phyloP scores from a whole-genome alignment of 2,329 filamentous ascomycete genomes.

The Cladosporium oxysporum region DNA sequence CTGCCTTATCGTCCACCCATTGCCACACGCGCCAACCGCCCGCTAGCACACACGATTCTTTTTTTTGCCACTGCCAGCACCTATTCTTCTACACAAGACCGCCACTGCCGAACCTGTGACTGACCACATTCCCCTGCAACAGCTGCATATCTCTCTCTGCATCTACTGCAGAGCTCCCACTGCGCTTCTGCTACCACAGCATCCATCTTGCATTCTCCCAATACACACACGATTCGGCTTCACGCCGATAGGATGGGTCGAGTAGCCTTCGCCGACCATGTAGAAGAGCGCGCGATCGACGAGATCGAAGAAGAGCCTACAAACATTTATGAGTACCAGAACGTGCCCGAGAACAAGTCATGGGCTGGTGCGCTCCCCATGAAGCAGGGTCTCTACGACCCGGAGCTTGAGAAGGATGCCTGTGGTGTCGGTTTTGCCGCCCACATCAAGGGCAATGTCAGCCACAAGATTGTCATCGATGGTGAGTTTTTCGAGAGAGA shows the following conservation, averaged over 20 bases:
- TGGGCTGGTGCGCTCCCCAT: constrained; percentile 94
- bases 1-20: constrained; percentile 5
- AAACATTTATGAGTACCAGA: constrained; percentile 80
- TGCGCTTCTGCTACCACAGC: not conserved
- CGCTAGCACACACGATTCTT: not conserved
- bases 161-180: not conserved
- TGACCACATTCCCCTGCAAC: constrained; percentile 11
- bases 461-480: constrained; percentile 99
- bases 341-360: constrained; percentile 74
- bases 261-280: constrained; percentile 55
- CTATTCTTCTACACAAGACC: not conserved
- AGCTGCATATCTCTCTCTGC: constrained; percentile 16
- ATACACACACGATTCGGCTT: constrained; percentile 43
- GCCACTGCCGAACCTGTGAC: constrained; percentile 6
- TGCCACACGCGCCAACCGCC: not conserved
- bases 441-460: constrained; percentile 95
- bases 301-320: constrained; percentile 57
- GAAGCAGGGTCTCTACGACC: constrained; percentile 98
- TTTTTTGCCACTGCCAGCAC: constrained; percentile 12
- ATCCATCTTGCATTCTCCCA: constrained; percentile 10
- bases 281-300: constrained; percentile 46
- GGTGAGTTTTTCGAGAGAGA: constrained; percentile 57
- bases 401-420: constrained; percentile 95
- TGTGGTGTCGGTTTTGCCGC: constrained; percentile 99
- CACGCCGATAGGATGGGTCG: constrained; percentile 57